A percentile compares a stretch with the other conserved stretches of the same genome.
These are phyloP conservation scores for Stephanocyclus meneghinianus DNA, from an alignment of 352 stramenopile species.

Conservation along the genomic window DNA sequence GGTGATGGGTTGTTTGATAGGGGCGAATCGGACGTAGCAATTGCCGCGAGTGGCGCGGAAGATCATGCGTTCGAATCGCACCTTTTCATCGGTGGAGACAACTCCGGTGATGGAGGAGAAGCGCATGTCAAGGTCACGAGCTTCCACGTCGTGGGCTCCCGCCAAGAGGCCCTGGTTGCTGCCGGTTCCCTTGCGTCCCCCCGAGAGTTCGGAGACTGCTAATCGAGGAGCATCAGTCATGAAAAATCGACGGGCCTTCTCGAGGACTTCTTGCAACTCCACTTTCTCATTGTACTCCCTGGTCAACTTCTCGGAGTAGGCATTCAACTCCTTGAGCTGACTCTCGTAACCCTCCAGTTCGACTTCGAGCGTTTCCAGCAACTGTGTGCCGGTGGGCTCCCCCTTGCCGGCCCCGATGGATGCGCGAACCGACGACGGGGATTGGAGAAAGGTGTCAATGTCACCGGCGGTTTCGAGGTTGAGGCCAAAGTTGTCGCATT, in stretches of 20 bases:
- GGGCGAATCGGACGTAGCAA: constrained; percentile 95
- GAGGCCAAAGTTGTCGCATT: constrained; percentile 93
- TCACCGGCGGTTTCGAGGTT: constrained; percentile 64
- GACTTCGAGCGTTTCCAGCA: constrained; percentile 92
- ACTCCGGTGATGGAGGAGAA: constrained; percentile 94
- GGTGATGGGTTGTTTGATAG: constrained; percentile 88
- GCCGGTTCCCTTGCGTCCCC: constrained; percentile 12
- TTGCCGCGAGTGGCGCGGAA: constrained; percentile 98
- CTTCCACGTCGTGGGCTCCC: constrained; percentile 48
- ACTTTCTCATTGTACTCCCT: constrained; percentile 97
- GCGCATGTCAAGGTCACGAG: constrained; percentile 83
- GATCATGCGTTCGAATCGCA: constrained; percentile 97
- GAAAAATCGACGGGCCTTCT: constrained; percentile 83
- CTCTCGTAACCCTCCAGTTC: constrained; percentile 94
- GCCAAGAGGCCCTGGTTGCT: constrained; percentile 54
- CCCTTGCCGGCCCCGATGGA: constrained; percentile 27
- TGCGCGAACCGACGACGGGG: constrained; percentile 17
- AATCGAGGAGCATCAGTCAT: constrained; percentile 79
- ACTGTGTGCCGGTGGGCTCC: constrained; percentile 60
- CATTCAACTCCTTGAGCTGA: constrained; percentile 88
- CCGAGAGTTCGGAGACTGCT: constrained; percentile 62
- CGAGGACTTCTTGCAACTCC: constrained; percentile 83
- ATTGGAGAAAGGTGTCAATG: constrained; percentile 66
- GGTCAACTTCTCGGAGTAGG: constrained; percentile 96
- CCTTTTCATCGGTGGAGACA: constrained; percentile 89